Evolutionary conservation across 768 basidiomycete species (phyloP).

Genomic region (Termitomyces sp.): DNA sequence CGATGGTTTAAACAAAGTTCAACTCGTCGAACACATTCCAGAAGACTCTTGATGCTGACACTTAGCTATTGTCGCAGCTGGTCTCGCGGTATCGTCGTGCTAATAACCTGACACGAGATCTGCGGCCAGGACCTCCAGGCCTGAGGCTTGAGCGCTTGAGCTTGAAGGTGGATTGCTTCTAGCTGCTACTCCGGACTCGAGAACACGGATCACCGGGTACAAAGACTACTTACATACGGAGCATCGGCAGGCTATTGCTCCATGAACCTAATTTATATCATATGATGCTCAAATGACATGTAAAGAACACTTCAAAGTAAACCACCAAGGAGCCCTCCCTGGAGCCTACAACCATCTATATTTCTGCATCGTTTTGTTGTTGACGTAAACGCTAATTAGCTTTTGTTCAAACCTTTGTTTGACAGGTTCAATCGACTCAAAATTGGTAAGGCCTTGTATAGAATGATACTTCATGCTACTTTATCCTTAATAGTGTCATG

Average conservation of each 20-base stretch:
- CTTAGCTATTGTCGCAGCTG: no score
- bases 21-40: no score
- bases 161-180: no score
- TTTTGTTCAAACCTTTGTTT: background rate
- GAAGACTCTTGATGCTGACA: no score
- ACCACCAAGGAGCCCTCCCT: background rate
- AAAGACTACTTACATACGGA: background rate
- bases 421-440: background rate
- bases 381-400: background rate
- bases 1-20: no score
- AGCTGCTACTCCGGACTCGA: background rate
- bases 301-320: background rate
- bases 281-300: background rate
- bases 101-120: no score
- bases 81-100: no score
- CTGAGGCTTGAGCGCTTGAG: no score
- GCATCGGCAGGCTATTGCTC: background rate
- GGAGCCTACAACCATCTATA: background rate
- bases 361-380: background rate
- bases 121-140: no score
- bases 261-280: background rate
- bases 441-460: background rate
- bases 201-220: no score
- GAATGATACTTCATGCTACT: background rate
- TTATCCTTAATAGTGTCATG: background rate